These are phyloP conservation scores for Phlebopus sp. DNA, from an alignment of 1,284 basidiomycete species.

Conservation along the genomic window DNA sequence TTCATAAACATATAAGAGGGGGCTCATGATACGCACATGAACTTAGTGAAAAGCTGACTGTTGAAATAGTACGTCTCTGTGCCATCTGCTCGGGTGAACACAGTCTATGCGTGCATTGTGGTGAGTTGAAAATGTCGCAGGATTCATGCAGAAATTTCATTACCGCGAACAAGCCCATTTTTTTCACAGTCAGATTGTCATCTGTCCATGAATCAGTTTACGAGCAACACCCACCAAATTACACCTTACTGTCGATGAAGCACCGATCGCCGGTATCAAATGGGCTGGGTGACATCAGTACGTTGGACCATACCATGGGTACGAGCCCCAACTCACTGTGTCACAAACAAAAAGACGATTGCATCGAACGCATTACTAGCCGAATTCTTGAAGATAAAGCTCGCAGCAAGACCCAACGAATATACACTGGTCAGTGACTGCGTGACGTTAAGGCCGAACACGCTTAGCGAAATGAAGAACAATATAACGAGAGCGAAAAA, in stretches of 20 bases:
- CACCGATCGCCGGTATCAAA: slow-evolving; percentile 76
- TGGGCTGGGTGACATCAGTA: slow-evolving; percentile 44
- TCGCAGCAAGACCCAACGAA: slow-evolving; percentile 63
- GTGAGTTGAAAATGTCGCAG: slow-evolving; percentile 8
- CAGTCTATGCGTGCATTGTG: slow-evolving; percentile 41
- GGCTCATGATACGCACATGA: slow-evolving; percentile 50
- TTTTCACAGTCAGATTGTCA: slow-evolving; percentile 72
- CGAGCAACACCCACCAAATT: neutral
- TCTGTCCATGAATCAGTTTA: slow-evolving; percentile 30
- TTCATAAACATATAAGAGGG: slow-evolving; percentile 1
- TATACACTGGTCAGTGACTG: slow-evolving; percentile 67
- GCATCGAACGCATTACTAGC: slow-evolving; percentile 71
- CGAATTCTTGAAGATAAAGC: slow-evolving; percentile 74
- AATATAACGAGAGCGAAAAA: slow-evolving; percentile 60
- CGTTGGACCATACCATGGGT: slow-evolving; percentile 1
- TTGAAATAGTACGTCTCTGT: slow-evolving; percentile 78
- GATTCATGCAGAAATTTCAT: slow-evolving; percentile 13
- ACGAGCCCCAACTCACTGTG: slow-evolving; percentile 50
- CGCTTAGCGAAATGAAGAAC: slow-evolving; percentile 69
- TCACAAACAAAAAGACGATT: slow-evolving; percentile 77
- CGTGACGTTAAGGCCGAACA: slow-evolving; percentile 64
- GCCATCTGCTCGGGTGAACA: slow-evolving; percentile 65
- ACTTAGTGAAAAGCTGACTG: slow-evolving; percentile 67
- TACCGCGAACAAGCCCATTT: slow-evolving; percentile 72
- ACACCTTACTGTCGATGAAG: slow-evolving; percentile 57